Base-by-base conservation (phyloP, 495 filamentous ascomycete species). In the Amniculicola lignicola region DNA sequence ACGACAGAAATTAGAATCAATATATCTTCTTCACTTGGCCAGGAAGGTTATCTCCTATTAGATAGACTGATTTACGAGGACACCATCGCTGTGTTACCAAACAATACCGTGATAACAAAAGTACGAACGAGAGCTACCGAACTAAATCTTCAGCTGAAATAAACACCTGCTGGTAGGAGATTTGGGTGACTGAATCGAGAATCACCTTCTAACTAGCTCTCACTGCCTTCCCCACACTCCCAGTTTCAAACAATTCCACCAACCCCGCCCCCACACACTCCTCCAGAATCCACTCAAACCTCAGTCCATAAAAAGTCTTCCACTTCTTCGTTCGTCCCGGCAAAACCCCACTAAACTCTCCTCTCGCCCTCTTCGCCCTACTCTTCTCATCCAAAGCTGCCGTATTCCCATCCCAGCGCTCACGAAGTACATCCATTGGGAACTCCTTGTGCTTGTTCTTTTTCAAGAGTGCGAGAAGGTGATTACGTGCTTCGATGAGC, bases 191-290 rank as follows among this genome's bases (percentile, higher is more conserved):
- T n/a, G n/a, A n/a, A n/a, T n/a, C n/a, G n/a, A n/a, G n/a, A n/a
- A n/a, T n/a, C n/a, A n/a, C n/a, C n/a, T n/a, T n/a, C n/a, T n/a
- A n/a, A n/a, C n/a, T 42, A 16, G 40, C 75, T 49, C 89, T 77
- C 29, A 90, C 77, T 2, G 83, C 90, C 29, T 79, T 74, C 14
- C 90, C 89, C 15, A 94, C 86, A 64, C 83, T 91, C 23, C 86
- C 78, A 12, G 90, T 95, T 63, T 93, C 85, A 67, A 95, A 94
- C 4, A 89, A 69, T 69, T 95, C 90, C 24, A 93, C 74, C n/a
- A 88, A 58, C 7, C 90, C 90, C 2, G 83, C 78, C 0, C 89
- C 89, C 11, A 91, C 78, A 35, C 86, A 85, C 65, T 93, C 88
- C 31, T 82, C 85, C 14, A 94, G 61, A 10, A 86, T 77, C 87